A percentile compares a stretch with the other conserved stretches of the same genome.
Evolutionary conservation across 371 early-diverging fungal genomes (phyloP).

Genomic region (Mucor circinelloides): DNA sequence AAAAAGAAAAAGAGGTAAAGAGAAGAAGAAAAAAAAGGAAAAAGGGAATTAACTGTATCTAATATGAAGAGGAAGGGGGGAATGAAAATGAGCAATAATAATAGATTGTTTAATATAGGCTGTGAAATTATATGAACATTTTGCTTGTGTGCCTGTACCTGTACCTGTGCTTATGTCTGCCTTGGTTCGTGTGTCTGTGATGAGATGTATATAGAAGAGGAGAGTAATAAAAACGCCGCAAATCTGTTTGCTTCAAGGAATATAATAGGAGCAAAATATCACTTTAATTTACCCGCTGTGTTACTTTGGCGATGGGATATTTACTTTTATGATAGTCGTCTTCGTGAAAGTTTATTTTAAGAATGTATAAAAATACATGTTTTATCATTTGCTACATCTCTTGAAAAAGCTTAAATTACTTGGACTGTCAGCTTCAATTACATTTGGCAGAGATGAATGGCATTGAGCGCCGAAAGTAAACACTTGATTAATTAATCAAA

Average conservation of each 20-base stretch:
- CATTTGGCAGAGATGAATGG: not conserved
- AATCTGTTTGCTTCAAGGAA: not conserved
- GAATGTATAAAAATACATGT: not conserved
- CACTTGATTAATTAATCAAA: not conserved
- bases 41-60: not conserved
- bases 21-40: constrained; percentile 1
- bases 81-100: not conserved
- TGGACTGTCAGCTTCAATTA: not conserved
- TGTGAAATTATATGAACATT: not conserved
- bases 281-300: not conserved
- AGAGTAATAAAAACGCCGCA: not conserved
- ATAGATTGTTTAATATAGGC: not conserved
- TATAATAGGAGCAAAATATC: not conserved
- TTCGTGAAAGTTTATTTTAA: not conserved
- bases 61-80: not conserved
- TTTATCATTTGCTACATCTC: too few relatives aligned
- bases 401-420: too few relatives aligned
- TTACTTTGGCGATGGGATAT: not conserved
- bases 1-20: not conserved
- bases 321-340: not conserved
- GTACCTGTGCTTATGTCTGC: not conserved
- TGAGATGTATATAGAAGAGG: not conserved
- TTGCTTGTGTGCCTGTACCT: not conserved
- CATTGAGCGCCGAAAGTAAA: not conserved
- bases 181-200: not conserved